These are phyloP conservation scores for Candida sanyaensis DNA, from an alignment of 1,139 yeast species.

Conservation along the genomic window DNA sequence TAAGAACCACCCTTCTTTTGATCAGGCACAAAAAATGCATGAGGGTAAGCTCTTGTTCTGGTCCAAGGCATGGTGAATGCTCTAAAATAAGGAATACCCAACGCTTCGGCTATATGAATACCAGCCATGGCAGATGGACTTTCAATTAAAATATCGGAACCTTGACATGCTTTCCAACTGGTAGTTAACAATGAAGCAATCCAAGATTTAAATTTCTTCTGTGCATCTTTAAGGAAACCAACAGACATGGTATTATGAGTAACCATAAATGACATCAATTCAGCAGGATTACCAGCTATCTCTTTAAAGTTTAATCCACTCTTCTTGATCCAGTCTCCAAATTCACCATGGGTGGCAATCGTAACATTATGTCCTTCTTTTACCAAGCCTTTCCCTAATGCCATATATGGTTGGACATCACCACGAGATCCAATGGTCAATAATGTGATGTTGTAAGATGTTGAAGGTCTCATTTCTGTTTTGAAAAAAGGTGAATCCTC, in stretches of 20 bases:
- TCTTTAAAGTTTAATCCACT: conserved; percentile 70
- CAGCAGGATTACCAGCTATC: conserved; percentile 93
- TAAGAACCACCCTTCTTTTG: conserved; percentile 91
- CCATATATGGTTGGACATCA: conserved; percentile 94
- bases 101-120: conserved; percentile 88
- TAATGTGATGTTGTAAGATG: conserved; percentile 62
- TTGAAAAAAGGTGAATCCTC: conserved; percentile 63
- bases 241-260: conserved; percentile 87
- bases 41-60: conserved; percentile 91
- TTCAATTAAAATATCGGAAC: conserved; percentile 81
- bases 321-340: conserved; percentile 67
- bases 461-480: conserved; percentile 53
- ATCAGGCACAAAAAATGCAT: conserved; percentile 93
- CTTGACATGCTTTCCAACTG: conserved; percentile 87
- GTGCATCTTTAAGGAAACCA: conserved; percentile 80
- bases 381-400: conserved; percentile 76
- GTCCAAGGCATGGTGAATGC: conserved; percentile 99
- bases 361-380: conserved; percentile 82
- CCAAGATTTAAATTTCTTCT: conserved; percentile 77
- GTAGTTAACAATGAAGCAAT: conserved; percentile 66
- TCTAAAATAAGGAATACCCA: conserved; percentile 85
- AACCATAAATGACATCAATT: conserved; percentile 89
- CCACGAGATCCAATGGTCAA: conserved; percentile 94
- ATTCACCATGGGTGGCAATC: conserved; percentile 85
- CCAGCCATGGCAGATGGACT: conserved; percentile 97